Conservation (phyloP, 768 basidiomycete species). For the Hirschioporus abietinus region DNA sequence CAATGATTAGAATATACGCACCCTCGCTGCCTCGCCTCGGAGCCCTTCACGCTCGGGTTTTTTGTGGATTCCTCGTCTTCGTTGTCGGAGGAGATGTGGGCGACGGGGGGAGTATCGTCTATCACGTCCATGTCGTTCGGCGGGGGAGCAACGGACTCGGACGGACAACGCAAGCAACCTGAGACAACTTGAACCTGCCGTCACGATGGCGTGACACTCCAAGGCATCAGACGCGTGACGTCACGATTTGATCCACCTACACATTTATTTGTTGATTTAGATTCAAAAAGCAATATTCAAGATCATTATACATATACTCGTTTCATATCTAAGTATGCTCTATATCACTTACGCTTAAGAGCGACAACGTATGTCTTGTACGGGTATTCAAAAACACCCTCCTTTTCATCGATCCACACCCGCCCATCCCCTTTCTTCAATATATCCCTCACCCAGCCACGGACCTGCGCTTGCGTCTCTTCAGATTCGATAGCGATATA, state of each 20-base stretch:
- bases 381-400: constrained; percentile 76
- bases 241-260: not conserved
- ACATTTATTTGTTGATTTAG: not conserved
- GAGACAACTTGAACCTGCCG: not conserved
- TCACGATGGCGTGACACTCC: not conserved
- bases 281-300: not conserved
- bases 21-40: not conserved
- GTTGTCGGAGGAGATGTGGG: not conserved
- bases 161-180: not conserved
- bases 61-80: not conserved
- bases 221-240: not conserved
- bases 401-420: constrained; percentile 68
- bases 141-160: not conserved
- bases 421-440: constrained; percentile 55
- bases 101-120: not conserved
- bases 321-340: not conserved
- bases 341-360: constrained; percentile 33
- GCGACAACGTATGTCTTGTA: constrained; percentile 66
- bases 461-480: constrained; percentile 51
- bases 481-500: constrained; percentile 66
- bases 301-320: not conserved
- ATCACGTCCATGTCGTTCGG: not conserved
- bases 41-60: not conserved
- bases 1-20: not conserved
- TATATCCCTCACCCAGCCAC: constrained; percentile 46